Evolutionary conservation across 176 grass and related monocot species (phyloP), one percentile per base, ranked within the genome.

Genomic region (Ensete glaucum): DNA sequence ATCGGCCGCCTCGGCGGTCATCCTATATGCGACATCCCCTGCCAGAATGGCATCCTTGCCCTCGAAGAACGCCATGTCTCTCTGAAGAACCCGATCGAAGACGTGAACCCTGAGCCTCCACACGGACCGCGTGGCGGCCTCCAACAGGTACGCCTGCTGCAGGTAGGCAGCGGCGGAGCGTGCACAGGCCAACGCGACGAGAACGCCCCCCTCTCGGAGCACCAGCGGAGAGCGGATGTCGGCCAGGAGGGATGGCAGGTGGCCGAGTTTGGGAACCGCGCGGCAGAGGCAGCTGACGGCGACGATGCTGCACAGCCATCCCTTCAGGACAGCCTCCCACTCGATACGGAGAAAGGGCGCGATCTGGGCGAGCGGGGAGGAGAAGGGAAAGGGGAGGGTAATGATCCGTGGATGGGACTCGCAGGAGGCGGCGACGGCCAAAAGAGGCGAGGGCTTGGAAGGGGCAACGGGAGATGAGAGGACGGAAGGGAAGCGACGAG

Each of bases 51-150:
- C 81, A 29, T 56, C 78, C 16, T 79, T 82, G 17, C 88, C 85
- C 72, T 95, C 91, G 59, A 95, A 95, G 63, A 90, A 90, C 26
- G 62, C 85, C 26, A 95, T 79, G 59, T 95, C 91, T 13, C 80
- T 86, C 71, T 72, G 69, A 0, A 95, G 75, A 50, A 90, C 57
- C 62, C 85, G 78, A 84, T 88, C 81, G 79, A 95, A 95, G 69
- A 85, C 81, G 73, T 77, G 78, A 77, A 62, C 81, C 81, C 88
- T 87, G 43, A 90, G 76, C 54, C 75, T 69, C 69, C 12, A 78
- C 52, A 74, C 85, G 65, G 78, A 83, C 64, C 69, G 79, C 49
- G 88, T 62, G 27, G 88, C 78, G 19, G 91, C 88, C 62, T 95
- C 85, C 88, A 85, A 95, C 74, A 95, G 85, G 43, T 90, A 69